Evolutionary conservation across 768 basidiomycete genomes (phyloP).

Genomic region (Clitopilus hobsonii): DNA sequence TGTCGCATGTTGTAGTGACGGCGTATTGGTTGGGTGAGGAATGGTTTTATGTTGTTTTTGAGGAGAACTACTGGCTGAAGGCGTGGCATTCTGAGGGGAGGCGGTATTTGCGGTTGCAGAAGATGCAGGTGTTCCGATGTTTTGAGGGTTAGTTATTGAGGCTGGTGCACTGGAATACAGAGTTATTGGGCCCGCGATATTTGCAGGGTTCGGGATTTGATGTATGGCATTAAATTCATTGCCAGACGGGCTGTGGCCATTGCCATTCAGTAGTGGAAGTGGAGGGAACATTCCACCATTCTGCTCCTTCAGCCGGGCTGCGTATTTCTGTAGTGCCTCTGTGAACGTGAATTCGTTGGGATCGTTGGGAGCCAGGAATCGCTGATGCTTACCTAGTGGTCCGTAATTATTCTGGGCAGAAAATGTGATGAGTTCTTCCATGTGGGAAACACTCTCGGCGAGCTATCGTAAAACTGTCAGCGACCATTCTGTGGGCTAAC

Average conservation of each 20-base stretch:
- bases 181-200: slow-evolving; percentile 30
- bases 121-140: slow-evolving; percentile 19
- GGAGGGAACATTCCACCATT: slow-evolving; percentile 9
- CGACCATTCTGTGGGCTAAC: background rate
- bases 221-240: slow-evolving; percentile 12
- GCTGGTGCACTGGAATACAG: slow-evolving; percentile 47
- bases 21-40: slow-evolving; percentile 26
- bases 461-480: slow-evolving; percentile 39
- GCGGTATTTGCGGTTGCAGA: slow-evolving; percentile 22
- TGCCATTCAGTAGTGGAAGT: slow-evolving; percentile 8
- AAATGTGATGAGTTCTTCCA: slow-evolving; percentile 73
- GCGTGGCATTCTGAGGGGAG: slow-evolving; percentile 48
- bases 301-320: slow-evolving; percentile 27
- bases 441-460: slow-evolving; percentile 77
- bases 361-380: slow-evolving; percentile 8
- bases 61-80: slow-evolving; percentile 50
- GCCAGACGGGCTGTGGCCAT: slow-evolving; percentile 6
- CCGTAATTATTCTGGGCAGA: slow-evolving; percentile 51
- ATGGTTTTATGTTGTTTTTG: slow-evolving; percentile 63
- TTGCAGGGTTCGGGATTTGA: slow-evolving; percentile 13
- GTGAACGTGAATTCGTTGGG: slow-evolving; percentile 7
- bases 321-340: slow-evolving; percentile 39
- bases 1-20: slow-evolving; percentile 13
- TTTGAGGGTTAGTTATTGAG: slow-evolving; percentile 39
- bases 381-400: slow-evolving; percentile 53